phyloP scores from a whole-genome alignment of 768 basidiomycete genomes.

The Tulasnella sp. region DNA sequence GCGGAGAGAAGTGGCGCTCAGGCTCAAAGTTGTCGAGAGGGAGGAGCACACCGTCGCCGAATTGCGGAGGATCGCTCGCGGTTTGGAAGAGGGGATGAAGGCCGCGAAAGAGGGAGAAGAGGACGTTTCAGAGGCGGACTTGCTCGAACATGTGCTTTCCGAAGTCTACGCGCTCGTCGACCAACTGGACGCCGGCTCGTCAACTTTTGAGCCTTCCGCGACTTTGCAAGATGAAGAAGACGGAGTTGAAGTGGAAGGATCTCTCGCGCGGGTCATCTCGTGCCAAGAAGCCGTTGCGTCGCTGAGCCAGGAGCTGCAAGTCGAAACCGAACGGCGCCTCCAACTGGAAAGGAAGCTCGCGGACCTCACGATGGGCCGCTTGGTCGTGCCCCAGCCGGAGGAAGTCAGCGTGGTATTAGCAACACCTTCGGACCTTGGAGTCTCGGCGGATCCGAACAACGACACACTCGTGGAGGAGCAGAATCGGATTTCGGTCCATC shows the following conservation, averaged over 20 bases:
- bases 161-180: constrained; percentile 3
- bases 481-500: background rate
- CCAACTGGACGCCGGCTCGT: constrained; percentile 7
- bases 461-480: constrained; percentile 6
- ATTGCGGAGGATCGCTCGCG: constrained; percentile 54
- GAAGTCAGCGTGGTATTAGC: background rate
- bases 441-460: background rate
- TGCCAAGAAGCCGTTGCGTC: constrained; percentile 49
- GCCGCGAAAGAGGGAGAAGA: background rate
- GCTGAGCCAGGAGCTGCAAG: constrained; percentile 55
- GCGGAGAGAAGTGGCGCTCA: constrained; percentile 61
- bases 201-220: background rate
- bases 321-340: constrained; percentile 52
- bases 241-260: constrained; percentile 35
- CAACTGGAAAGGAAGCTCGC: constrained; percentile 38
- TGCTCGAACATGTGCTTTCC: background rate
- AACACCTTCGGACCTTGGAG: constrained; percentile 28
- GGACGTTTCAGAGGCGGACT: background rate
- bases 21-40: constrained; percentile 58
- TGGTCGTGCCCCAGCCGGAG: background rate
- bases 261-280: constrained; percentile 50
- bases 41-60: constrained; percentile 59
- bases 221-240: background rate
- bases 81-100: constrained; percentile 45
- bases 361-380: background rate